These are phyloP conservation scores for Phaeosphaeria sp. DNA, from an alignment of 2,329 filamentous ascomycete genomes.

Conservation along the genomic window DNA sequence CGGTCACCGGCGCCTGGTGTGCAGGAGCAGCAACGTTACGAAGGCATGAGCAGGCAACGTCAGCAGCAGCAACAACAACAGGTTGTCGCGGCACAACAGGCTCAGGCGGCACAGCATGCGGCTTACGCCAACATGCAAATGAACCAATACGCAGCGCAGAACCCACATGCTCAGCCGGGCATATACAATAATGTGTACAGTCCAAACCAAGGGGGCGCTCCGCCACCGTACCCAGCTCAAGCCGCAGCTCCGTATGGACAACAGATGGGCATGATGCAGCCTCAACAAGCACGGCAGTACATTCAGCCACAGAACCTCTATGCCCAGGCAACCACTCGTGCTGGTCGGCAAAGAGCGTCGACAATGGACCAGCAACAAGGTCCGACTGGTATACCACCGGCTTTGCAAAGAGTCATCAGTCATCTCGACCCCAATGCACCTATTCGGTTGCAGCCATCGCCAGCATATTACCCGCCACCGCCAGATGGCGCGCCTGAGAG, in stretches of 20 bases:
- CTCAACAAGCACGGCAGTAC: constrained; percentile 46
- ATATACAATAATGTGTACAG: constrained; percentile 84
- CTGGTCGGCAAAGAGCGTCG: constrained; percentile 84
- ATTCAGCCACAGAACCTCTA: constrained; percentile 74
- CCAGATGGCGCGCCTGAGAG: constrained; percentile 78
- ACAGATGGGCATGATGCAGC: constrained; percentile 63
- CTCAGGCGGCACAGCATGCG: constrained; percentile 65
- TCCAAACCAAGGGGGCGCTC: constrained; percentile 69
- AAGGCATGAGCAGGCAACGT: constrained; percentile 90
- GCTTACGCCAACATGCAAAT: constrained; percentile 70
- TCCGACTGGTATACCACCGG: constrained; percentile 87
- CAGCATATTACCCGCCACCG: constrained; percentile 94
- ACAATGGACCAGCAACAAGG: constrained; percentile 97
- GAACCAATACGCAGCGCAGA: constrained; percentile 58
- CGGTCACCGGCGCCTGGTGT: constrained; percentile 92
- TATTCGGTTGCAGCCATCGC: constrained; percentile 91
- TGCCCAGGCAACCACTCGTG: constrained; percentile 76
- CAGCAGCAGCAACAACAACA: constrained; percentile 60
- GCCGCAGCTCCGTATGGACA: constrained; percentile 58
- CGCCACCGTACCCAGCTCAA: constrained; percentile 81
- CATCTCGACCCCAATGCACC: constrained; percentile 94
- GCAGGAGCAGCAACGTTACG: constrained; percentile 93
- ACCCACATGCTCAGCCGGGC: constrained; percentile 60
- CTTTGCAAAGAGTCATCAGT: constrained; percentile 92
- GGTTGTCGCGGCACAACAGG: constrained; percentile 62